A percentile compares a stretch with the other conserved stretches of the same genome.
Conservation (phyloP, 768 basidiomycete species). For the Sutorius australiensis region DNA sequence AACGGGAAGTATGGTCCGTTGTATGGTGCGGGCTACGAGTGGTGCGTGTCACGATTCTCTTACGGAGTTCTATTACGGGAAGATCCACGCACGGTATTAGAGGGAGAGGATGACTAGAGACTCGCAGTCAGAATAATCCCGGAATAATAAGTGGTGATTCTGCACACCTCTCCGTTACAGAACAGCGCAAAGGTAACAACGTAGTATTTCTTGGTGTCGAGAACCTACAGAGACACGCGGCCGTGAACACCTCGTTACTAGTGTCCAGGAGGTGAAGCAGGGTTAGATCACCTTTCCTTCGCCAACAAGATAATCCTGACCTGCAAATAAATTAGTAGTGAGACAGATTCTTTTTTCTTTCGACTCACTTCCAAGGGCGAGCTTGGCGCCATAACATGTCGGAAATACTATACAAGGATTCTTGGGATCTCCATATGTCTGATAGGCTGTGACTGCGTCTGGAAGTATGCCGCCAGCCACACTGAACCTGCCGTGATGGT, state of each 20-base stretch:
- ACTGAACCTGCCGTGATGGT: conserved; percentile 54
- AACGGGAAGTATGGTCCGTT: conserved; percentile 59
- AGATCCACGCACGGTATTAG: conserved; percentile 38
- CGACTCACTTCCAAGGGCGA: conserved; percentile 41
- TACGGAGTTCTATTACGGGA: background rate
- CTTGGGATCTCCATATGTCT: conserved; percentile 49
- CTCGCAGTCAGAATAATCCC: background rate
- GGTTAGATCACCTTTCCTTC: conserved; percentile 40
- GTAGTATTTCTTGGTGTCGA: conserved; percentile 50
- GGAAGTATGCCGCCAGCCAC: conserved; percentile 52
- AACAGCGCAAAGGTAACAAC: conserved; percentile 57
- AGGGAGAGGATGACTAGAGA: conserved; percentile 55
- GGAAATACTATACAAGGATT: conserved; percentile 60
- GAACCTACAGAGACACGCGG: conserved; percentile 30
- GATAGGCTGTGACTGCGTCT: conserved; percentile 55
- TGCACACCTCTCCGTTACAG: conserved; percentile 53
- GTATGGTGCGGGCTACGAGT: conserved; percentile 46
- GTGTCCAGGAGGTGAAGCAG: background rate
- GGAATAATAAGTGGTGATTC: background rate
- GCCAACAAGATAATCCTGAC: conserved; percentile 50
- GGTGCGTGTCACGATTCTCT: background rate
- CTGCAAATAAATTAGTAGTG: conserved; percentile 25
- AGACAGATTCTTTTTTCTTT: background rate
- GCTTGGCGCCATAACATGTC: conserved; percentile 53
- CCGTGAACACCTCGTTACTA: background rate